phyloP scores from a whole-genome alignment of 2,329 filamentous ascomycete genomes.

The Fusarium nematophilum region DNA sequence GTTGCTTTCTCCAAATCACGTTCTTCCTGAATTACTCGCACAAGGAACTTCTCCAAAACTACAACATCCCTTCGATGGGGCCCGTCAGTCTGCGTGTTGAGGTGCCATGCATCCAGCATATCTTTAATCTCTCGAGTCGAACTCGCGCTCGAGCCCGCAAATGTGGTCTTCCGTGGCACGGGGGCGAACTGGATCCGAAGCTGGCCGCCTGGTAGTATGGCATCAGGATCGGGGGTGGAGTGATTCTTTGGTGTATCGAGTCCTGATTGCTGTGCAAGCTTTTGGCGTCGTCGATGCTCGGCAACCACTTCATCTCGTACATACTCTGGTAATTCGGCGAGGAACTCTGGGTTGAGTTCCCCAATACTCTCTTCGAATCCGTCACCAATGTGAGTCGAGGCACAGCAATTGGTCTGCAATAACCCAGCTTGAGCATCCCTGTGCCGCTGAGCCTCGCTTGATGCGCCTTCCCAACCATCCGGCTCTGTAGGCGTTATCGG shows the following conservation, averaged over 20 bases:
- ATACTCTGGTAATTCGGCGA: constrained; percentile 85
- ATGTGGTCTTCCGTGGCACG: constrained; percentile 58
- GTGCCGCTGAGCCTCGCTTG: constrained; percentile 62
- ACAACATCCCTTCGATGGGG: constrained; percentile 84
- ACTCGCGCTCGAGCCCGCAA: constrained; percentile 57
- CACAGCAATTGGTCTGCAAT: constrained; percentile 78
- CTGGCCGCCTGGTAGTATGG: constrained; percentile 50
- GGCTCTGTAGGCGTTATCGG: constrained; percentile 75
- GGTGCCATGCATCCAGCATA: constrained; percentile 81
- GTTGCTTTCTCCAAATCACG: constrained; percentile 80
- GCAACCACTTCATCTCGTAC: constrained; percentile 81
- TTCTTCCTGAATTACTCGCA: constrained; percentile 79
- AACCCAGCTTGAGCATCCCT: constrained; percentile 68
- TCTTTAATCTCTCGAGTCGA: constrained; percentile 72
- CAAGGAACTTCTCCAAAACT: constrained; percentile 79
- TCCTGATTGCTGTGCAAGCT: constrained; percentile 67
- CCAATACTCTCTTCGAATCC: constrained; percentile 52
- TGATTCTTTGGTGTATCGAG: constrained; percentile 54
- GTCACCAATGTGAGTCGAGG: constrained; percentile 50
- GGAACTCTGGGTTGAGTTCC: constrained; percentile 76
- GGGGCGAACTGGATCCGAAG: constrained; percentile 59
- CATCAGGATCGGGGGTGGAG: constrained; percentile 37
- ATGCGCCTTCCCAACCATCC: constrained; percentile 54
- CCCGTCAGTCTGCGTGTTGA: constrained; percentile 76
- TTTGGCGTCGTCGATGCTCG: constrained; percentile 67